Conservation (phyloP, 805 yeast genomes). For the Saturnispora hagleri region DNA sequence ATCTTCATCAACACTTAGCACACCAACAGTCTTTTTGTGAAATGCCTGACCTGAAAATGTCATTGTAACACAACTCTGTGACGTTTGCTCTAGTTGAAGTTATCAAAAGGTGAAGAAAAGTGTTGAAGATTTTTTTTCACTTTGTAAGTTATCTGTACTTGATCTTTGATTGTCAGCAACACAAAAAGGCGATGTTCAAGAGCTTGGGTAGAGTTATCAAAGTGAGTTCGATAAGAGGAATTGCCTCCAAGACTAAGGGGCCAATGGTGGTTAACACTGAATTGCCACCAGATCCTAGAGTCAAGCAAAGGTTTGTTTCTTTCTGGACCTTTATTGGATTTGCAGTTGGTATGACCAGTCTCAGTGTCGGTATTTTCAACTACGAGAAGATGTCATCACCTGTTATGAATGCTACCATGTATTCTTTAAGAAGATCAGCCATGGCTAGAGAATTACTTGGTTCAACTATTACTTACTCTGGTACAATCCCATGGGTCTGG, state of each 20-base stretch:
- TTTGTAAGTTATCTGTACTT: background rate
- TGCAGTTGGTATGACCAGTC: conserved; percentile 41
- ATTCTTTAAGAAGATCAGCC: conserved; percentile 70
- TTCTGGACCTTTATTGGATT: conserved; percentile 43
- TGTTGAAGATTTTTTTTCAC: background rate
- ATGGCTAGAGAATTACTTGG: conserved; percentile 60
- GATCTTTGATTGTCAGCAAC: background rate
- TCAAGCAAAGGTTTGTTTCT: conserved; percentile 33
- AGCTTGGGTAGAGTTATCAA: conserved; percentile 8
- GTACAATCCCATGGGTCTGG: conserved; percentile 78
- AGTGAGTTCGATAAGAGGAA: background rate
- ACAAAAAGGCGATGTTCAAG: conserved; percentile 7
- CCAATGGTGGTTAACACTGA: conserved; percentile 67
- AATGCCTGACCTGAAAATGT: conserved; percentile 33
- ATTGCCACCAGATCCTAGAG: conserved; percentile 68
- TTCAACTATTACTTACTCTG: conserved; percentile 61
- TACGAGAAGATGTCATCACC: conserved; percentile 91
- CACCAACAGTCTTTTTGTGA: conserved; percentile 47
- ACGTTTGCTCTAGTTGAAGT: background rate
- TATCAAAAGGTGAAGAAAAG: background rate
- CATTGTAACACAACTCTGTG: background rate
- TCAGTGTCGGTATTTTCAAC: conserved; percentile 68
- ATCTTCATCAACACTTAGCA: conserved; percentile 47
- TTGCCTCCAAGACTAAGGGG: background rate
- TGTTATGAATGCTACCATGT: conserved; percentile 75